A percentile compares a stretch with the other conserved stretches of the same genome.
These are phyloP conservation scores for Botryotinia convoluta DNA, from an alignment of 2,329 filamentous ascomycete genomes.

Conservation along the genomic window DNA sequence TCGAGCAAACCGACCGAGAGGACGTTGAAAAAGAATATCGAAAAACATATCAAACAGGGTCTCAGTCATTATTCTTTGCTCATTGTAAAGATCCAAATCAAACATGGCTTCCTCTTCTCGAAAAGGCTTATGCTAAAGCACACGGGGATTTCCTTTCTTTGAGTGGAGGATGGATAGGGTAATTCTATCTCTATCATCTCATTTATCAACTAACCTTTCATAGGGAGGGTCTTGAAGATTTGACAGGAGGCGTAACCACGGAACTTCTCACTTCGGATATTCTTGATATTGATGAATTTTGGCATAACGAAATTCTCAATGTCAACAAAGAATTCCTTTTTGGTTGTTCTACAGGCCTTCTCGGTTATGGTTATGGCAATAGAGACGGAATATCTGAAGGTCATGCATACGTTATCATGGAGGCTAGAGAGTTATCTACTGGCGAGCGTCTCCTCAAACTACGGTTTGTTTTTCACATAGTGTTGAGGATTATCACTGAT, in stretches of 20 bases:
- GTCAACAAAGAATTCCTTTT: constrained; percentile 81
- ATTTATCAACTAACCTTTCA: constrained; percentile 15
- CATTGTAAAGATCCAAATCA: constrained; percentile 74
- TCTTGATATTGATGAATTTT: constrained; percentile 76
- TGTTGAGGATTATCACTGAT: background rate
- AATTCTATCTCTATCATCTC: background rate
- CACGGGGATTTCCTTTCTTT: constrained; percentile 78
- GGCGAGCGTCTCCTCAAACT: constrained; percentile 57
- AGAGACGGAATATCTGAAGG: constrained; percentile 57
- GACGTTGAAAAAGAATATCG: constrained; percentile 70
- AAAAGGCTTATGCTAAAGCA: constrained; percentile 82
- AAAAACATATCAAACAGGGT: constrained; percentile 51
- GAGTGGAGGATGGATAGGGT: constrained; percentile 61
- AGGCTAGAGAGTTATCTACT: constrained; percentile 50
- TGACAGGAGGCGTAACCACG: constrained; percentile 67
- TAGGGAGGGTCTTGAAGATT: constrained; percentile 54
- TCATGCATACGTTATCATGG: constrained; percentile 61
- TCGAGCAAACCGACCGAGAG: constrained; percentile 72
- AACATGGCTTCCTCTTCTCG: constrained; percentile 76
- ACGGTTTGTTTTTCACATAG: constrained; percentile 33
- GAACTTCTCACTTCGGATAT: constrained; percentile 71
- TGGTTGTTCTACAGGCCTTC: constrained; percentile 64
- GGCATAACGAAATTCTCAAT: constrained; percentile 75
- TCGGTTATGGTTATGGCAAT: constrained; percentile 60
- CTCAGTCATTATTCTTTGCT: constrained; percentile 74